These are phyloP conservation scores for Lactarius hengduanensis DNA, from an alignment of 768 basidiomycete species.

Conservation along the genomic window DNA sequence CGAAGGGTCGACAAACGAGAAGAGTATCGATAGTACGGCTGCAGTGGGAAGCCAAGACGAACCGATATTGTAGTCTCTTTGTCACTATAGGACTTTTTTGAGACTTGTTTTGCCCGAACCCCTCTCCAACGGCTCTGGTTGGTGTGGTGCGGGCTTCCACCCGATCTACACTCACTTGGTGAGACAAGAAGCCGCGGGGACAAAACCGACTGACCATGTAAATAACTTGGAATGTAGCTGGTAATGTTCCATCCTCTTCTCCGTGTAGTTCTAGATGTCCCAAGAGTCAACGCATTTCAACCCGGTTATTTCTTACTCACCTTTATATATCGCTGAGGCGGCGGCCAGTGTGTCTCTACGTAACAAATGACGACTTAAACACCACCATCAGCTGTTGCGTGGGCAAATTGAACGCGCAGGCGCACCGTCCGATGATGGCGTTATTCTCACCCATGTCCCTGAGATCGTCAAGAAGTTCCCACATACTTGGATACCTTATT, in stretches of 20 bases:
- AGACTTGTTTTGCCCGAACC: slow-evolving; percentile 61
- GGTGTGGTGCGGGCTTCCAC: slow-evolving; percentile 72
- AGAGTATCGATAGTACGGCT: not conserved
- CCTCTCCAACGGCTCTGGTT: slow-evolving; percentile 63
- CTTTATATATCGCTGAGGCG: slow-evolving; percentile 91
- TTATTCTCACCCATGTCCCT: slow-evolving; percentile 96
- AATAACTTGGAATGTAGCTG: slow-evolving; percentile 95
- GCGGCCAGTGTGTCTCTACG: slow-evolving; percentile 87
- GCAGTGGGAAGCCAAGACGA: slow-evolving; percentile 3
- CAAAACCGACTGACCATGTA: slow-evolving; percentile 65
- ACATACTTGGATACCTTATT: slow-evolving; percentile 91
- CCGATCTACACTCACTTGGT: slow-evolving; percentile 56
- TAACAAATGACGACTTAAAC: slow-evolving; percentile 57
- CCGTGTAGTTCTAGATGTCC: slow-evolving; percentile 70
- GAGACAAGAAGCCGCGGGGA: not conserved
- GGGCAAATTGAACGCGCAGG: slow-evolving; percentile 2
- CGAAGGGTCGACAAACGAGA: slow-evolving; percentile 17
- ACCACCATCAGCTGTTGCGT: not conserved
- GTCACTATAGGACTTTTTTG: slow-evolving; percentile 53
- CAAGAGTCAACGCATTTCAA: not conserved
- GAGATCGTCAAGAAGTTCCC: slow-evolving; percentile 94
- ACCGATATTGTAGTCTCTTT: not conserved
- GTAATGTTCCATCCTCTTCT: slow-evolving; percentile 75
- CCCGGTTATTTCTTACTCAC: slow-evolving; percentile 40
- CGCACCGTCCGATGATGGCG: slow-evolving; percentile 80